These are phyloP conservation scores for Tolypocladium tropicale DNA, from an alignment of 2,329 filamentous ascomycete species.

Conservation along the genomic window DNA sequence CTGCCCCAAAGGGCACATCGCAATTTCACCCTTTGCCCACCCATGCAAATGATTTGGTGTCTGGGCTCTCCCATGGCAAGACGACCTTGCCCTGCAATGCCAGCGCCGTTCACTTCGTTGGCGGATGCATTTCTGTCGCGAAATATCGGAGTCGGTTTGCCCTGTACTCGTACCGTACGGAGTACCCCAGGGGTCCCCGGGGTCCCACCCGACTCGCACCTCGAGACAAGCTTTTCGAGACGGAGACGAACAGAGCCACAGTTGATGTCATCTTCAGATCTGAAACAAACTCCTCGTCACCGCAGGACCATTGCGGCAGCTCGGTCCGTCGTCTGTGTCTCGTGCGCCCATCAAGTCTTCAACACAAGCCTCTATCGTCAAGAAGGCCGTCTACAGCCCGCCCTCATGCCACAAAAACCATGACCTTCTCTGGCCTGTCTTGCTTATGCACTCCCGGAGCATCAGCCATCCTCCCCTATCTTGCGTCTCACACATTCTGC, in stretches of 20 bases:
- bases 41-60: neutral
- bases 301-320: neutral
- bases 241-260: neutral
- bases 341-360: neutral
- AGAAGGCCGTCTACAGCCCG: too few species aligned
- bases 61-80: neutral
- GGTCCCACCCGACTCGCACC: neutral
- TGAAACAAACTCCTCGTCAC: neutral
- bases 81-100: neutral
- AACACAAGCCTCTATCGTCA: too few species aligned
- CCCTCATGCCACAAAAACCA: neutral
- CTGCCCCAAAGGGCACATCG: neutral
- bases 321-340: neutral
- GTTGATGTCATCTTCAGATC: constrained; percentile 1
- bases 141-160: too few species aligned
- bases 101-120: too few species aligned
- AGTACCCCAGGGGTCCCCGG: too few species aligned
- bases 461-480: neutral
- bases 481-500: too few species aligned
- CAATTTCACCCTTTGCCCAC: neutral
- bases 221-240: neutral
- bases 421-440: neutral
- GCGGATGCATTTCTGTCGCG: too few species aligned
- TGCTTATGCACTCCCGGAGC: neutral
- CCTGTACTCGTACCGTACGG: neutral